Base-by-base conservation (phyloP, 2,329 filamentous ascomycete genomes). In the Hypoxylon sp. region DNA sequence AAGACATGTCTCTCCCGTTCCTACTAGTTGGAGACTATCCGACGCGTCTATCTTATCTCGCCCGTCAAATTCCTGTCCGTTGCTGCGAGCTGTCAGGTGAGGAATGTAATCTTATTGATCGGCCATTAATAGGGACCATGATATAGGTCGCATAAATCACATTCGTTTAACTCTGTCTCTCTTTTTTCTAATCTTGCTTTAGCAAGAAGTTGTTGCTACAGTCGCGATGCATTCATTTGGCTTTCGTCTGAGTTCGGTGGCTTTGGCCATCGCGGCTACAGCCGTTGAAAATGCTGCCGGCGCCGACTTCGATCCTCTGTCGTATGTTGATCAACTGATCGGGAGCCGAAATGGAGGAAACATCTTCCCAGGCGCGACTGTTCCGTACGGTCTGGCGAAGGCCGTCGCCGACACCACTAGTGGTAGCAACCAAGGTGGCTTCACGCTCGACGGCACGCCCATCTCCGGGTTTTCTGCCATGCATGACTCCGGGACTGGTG, bases 401-500 rank as follows among this genome's bases (percentile, higher is more conserved):
- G 78, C 80, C 12, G 79, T 80, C 2, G 77, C 82, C 35, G 82
- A 86, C 59, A 80, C 78, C 11, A 76, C 72, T 57, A 75, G 73
- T 48, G 67, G 67, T 13, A 80, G 78, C 55, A 82, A 81, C 45
- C 80, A 83, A 59, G 80, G 80, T 19, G 80, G 81, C 7, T 84
- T 83, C 63, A 76, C 78, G 0, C 73, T 81, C 4, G 79, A 83
- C 42, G 72, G 70, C 31, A 69, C 69, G 12, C 69, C 72, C 1
- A 75, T 84, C 25, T 75, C 74, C 3, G 83, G 82, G 9, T 84
- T 83, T 67, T 81, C 78, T 8, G 74, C 78, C 26, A 74, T 84
- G 71, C 81, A 84, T 63, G 82, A 84, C 62, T 81, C 78, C 2
- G 81, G 81, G 1, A 84, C 80, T 0, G 82, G 82, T 15, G 76